Evolutionary conservation across 2,329 filamentous ascomycete species (phyloP), one percentile per base, ranked within the genome.

Genomic region (Rhytidhysteron rufulum): DNA sequence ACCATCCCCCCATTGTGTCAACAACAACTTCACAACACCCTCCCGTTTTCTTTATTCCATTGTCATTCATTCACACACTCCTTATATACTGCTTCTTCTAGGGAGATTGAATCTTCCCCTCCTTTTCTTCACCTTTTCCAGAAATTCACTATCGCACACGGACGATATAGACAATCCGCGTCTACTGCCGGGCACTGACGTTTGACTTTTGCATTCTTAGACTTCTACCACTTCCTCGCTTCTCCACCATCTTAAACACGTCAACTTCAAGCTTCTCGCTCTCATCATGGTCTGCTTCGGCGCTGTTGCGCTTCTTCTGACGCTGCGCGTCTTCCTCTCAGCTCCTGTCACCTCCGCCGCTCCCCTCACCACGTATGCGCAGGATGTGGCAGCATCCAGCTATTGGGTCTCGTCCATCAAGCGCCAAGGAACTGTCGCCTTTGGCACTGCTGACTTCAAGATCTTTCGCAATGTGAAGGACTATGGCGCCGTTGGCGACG

Each of bases 371-470:
- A 20, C 41, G 21, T 52, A 58, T 15, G 41, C 54, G 42, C 56
- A 58, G 33, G 55, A 53, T 13, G 58, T 62, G 32, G 48, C 61
- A 34, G 55, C 58, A 31, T 42, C 53, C 40, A 49, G 57, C 55
- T 93, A 85, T 74, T 94, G 88, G 88, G 65, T 93, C 41, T 74
- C 78, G 25, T 72, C 72, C 47, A 83, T 93, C 56, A 60, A 81
- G 53, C 83, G 84, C 30, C 79, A 88, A 53, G 88, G 87, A 42
- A 66, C 69, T 2, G 75, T 82, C 31, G 79, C 85, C 21, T 94
- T 83, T 58, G 73, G 78, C 45, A 60, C 61, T 22, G 67, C 69
- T 54, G 66, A 67, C 57, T 93, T 88, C 74, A 76, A 86, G 62
- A 54, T 76, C 51, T 77, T 67, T 58, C 72, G 73, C 53, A 72